phyloP scores from a whole-genome alignment of 495 filamentous ascomycete genomes.

The Penicillium nucicola region DNA sequence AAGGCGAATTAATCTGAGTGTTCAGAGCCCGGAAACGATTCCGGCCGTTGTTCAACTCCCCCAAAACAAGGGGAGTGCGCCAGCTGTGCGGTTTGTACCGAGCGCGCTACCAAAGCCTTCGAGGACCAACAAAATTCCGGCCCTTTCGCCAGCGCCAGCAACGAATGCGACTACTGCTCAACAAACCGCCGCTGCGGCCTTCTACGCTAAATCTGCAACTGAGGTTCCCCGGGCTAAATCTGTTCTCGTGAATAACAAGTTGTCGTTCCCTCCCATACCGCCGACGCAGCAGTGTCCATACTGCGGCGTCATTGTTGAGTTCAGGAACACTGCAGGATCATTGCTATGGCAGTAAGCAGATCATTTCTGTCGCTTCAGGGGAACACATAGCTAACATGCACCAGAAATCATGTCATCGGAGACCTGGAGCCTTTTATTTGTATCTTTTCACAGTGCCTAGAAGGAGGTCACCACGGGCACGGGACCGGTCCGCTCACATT shows the following conservation, averaged over 20 bases:
- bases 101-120: slow-evolving; percentile 19
- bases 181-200: slow-evolving; percentile 26
- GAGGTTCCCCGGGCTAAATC: slow-evolving; percentile 28
- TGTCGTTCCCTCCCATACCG: slow-evolving; percentile 31
- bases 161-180: slow-evolving; percentile 32
- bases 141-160: slow-evolving; percentile 18
- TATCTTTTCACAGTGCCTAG: slow-evolving; percentile 21
- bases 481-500: slow-evolving; percentile 20
- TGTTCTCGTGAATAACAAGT: slow-evolving; percentile 30
- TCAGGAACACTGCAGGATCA: slow-evolving; percentile 18
- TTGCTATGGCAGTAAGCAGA: slow-evolving; percentile 19
- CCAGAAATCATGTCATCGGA: slow-evolving; percentile 28
- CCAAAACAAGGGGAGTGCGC: slow-evolving; percentile 16
- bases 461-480: slow-evolving; percentile 16
- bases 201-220: slow-evolving; percentile 25
- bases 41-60: slow-evolving; percentile 22
- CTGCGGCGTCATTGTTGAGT: slow-evolving; percentile 30
- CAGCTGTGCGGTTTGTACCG: slow-evolving; percentile 23
- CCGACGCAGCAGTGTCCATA: slow-evolving; percentile 25
- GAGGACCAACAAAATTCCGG: slow-evolving; percentile 11
- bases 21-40: slow-evolving; percentile 16
- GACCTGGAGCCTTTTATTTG: slow-evolving; percentile 32
- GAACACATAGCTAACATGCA: slow-evolving; percentile 13
- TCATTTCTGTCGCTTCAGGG: slow-evolving; percentile 5
- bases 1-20: slow-evolving; percentile 26